Percentiles rank a stretch among this genome's conserved stretches.
Evolutionary conservation across 352 stramenopile species (phyloP).

Genomic region (Thraustotheca clavata): DNA sequence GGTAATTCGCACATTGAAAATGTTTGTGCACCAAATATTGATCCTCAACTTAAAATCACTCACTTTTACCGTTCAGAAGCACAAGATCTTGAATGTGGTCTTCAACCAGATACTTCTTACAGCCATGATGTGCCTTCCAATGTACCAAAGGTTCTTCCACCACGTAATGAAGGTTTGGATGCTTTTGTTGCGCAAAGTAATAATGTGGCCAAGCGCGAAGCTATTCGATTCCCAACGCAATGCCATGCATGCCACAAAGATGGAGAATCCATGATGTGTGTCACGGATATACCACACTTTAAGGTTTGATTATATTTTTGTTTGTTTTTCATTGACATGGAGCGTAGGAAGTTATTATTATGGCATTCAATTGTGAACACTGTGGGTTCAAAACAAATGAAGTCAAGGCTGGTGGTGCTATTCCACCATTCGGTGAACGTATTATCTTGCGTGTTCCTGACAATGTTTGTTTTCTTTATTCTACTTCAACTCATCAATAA

Average conservation of each 20-base stretch:
- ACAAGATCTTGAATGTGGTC: conserved; percentile 59
- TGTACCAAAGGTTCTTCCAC: conserved; percentile 36
- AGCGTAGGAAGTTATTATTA: conserved; percentile 83
- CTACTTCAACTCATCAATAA: neutral
- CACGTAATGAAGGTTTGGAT: conserved; percentile 63
- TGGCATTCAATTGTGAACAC: conserved; percentile 84
- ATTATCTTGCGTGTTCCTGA: conserved; percentile 58
- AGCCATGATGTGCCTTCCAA: conserved; percentile 33
- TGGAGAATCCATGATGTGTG: conserved; percentile 80
- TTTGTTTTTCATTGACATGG: neutral
- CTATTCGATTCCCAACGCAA: conserved; percentile 72
- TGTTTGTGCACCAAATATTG: conserved; percentile 55
- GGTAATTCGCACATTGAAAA: conserved; percentile 92
- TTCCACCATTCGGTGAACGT: conserved; percentile 70
- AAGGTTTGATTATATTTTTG: conserved; percentile 33
- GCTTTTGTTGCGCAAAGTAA: conserved; percentile 42
- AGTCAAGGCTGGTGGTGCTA: conserved; percentile 87
- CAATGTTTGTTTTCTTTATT: neutral
- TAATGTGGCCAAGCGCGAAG: conserved; percentile 63
- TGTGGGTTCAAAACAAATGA: conserved; percentile 91
- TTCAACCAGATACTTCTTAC: conserved; percentile 61
- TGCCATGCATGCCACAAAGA: conserved; percentile 72
- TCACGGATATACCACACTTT: conserved; percentile 93
- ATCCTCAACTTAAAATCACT: conserved; percentile 58
- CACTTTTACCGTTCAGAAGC: conserved; percentile 72